A percentile compares a stretch with the other conserved stretches of the same genome.
Conservation (phyloP, 176 grass and related monocot genomes). For the Cenchrus americanus region DNA sequence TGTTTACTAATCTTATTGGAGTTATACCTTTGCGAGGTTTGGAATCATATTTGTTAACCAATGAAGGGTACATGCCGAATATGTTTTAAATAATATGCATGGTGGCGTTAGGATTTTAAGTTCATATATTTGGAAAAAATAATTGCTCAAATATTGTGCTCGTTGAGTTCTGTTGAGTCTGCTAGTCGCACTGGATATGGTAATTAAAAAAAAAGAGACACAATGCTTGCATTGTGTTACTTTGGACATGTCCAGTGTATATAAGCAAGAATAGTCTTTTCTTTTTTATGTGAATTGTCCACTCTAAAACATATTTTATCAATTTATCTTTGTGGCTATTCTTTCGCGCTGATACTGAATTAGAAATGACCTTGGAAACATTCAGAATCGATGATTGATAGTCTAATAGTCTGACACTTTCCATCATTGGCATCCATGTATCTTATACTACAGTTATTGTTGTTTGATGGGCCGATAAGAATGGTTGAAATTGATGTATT, state of each 20-base stretch:
- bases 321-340: too few relatives aligned
- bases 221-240: neutral
- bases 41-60: neutral
- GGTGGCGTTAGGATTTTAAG: neutral
- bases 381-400: too few relatives aligned
- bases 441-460: too few relatives aligned
- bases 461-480: too few relatives aligned
- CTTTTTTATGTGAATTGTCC: too few relatives aligned
- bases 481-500: too few relatives aligned
- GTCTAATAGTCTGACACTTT: too few relatives aligned
- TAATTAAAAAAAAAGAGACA: neutral
- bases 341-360: too few relatives aligned
- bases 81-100: neutral
- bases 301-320: too few relatives aligned
- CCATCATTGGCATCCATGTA: too few relatives aligned
- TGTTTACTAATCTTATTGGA: neutral
- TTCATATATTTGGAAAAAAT: constrained; percentile 14
- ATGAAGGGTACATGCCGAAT: neutral
- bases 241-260: neutral
- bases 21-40: neutral
- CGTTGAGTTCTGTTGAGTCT: neutral
- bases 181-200: neutral
- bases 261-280: too few relatives aligned
- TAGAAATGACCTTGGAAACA: too few relatives aligned
- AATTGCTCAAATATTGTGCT: neutral